Evolutionary conservation across 148 eudicot genomes (phyloP).

Genomic region (Rhododendron mucronatum): DNA sequence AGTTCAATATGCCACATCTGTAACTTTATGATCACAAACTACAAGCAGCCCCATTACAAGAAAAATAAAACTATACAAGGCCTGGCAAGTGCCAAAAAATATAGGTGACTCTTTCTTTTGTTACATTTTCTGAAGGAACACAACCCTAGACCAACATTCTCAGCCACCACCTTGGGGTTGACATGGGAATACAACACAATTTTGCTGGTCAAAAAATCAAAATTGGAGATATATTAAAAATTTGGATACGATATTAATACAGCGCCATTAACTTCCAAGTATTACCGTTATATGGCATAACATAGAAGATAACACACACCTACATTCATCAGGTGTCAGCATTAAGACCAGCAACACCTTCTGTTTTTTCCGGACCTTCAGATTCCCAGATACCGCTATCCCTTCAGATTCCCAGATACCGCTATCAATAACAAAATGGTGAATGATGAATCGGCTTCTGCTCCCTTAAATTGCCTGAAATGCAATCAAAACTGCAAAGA

Average conservation of each 20-base stretch:
- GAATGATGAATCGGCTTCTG: not conserved
- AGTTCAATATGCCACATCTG: not conserved
- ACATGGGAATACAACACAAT: not conserved
- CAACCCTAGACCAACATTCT: not conserved
- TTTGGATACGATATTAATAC: not conserved
- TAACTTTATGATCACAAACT: not conserved
- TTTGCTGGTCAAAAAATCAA: not conserved
- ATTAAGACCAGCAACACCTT: not conserved
- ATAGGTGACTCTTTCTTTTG: not conserved
- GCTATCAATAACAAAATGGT: not conserved
- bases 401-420: not conserved
- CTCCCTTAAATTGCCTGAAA: not conserved
- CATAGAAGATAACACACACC: not conserved
- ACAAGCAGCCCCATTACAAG: not conserved
- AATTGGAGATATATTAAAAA: not conserved
- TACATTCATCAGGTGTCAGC: not conserved
- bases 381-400: not conserved
- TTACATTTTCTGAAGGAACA: not conserved
- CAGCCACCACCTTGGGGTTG: not conserved
- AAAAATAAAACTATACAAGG: not conserved
- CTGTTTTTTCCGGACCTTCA: not conserved
- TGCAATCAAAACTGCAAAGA: not conserved
- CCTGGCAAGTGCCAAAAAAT: not conserved
- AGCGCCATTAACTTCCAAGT: not conserved
- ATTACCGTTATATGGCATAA: not conserved